A percentile compares a stretch with the other conserved stretches of the same genome.
Evolutionary conservation across 164 flowering plant species (phyloP).

Genomic region (Macadamia tetraphylla): DNA sequence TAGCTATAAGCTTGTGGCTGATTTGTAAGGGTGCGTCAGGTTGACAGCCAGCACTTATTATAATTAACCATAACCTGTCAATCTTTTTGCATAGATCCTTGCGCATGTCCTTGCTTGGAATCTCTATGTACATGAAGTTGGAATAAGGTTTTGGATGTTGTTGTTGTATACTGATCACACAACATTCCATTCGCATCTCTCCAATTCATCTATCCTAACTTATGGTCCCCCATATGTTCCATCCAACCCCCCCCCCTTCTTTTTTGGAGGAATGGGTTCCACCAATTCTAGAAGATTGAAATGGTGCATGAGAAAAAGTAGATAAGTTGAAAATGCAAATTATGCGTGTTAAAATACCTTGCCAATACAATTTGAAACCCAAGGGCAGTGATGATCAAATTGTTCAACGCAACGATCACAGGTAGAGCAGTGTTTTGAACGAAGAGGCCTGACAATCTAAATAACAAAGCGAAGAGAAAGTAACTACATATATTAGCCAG

Average conservation of each 20-base stretch:
- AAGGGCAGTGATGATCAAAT: slow-evolving; percentile 99
- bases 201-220: not conserved
- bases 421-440: slow-evolving; percentile 94
- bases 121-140: no score
- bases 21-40: no score
- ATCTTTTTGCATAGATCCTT: no score
- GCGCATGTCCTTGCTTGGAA: no score
- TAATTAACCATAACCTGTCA: no score
- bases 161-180: no score
- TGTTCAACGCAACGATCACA: slow-evolving; percentile 97
- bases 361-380: slow-evolving; percentile 98
- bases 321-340: not conserved
- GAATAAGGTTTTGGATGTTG: no score
- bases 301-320: not conserved
- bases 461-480: slow-evolving; percentile 2
- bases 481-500: slow-evolving; percentile 3
- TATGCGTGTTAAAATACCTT: slow-evolving; percentile 43
- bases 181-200: no score
- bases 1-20: no score
- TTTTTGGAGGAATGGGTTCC: no score
- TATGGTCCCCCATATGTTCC: not conserved
- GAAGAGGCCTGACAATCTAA: slow-evolving; percentile 94
- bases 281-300: not conserved
- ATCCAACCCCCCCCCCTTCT: not conserved
- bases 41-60: no score